Base-by-base conservation (phyloP, 257 asterid genomes). In the Capsicum baccatum region DNA sequence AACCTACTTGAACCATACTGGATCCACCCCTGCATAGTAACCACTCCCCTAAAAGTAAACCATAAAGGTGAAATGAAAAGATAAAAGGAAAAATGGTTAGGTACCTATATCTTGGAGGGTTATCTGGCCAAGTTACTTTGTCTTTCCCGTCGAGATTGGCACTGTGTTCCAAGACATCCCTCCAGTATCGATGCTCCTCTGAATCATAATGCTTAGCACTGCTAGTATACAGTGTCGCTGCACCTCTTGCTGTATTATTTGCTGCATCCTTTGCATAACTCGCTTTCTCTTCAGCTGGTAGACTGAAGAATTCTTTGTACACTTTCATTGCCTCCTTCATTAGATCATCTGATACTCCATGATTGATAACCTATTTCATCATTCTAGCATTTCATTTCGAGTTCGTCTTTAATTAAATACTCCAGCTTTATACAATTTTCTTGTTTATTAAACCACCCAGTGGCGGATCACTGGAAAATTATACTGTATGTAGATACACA, bases 61-160 rank as follows among this genome's bases (percentile, higher is more conserved):
- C 15, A 9, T 62, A 62, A 19, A 37, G 37, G 37, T 62, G 37
- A 62, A 19, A 62, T 62, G 3, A 19, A n/a, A 19, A 19, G 37
- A 19, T 0, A 3, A 60, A 60, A 59, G 9, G 14, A 35, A 35
- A 67, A 14, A 67, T 6, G 6, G 8, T 67, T 33, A 39, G 21
- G 76, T 68, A 79, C 84, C 84, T 37, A 63, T 84, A 84, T 26
- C 79, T 55, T 16, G 54, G 17, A 78, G 83, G 84, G 12, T 84
- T 84, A 26, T 79, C 37, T 9, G 86, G 83, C 83, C 83, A 84
- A 35, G 26, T 50, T 12, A 17, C 42, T 21, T 3, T 54, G 48
- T 26, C 52, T 37, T 78, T 6, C 6, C 79, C 70, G 0, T 52
- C 50, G 59, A 15, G 39, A 63, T 76, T 21, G 44, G 56, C 50